These are phyloP conservation scores for Neofusicoccum cordaticola DNA, from an alignment of 2,329 filamentous ascomycete species.

Conservation along the genomic window DNA sequence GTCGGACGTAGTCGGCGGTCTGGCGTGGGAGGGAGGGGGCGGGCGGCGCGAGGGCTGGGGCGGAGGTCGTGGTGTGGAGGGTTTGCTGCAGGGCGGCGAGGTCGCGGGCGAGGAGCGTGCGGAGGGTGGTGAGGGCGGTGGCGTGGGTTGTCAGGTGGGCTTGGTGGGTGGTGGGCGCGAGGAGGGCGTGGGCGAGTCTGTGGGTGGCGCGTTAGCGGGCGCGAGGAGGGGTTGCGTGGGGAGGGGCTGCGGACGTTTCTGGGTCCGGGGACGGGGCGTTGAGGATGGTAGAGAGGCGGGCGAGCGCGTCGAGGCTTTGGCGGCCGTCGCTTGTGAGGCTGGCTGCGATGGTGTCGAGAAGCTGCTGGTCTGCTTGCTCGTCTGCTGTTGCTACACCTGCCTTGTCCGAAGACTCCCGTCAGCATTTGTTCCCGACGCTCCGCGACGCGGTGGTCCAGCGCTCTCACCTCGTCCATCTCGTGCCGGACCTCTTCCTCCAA, in stretches of 20 bases:
- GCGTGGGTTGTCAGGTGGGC: constrained; percentile 33
- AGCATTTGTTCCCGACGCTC: neutral
- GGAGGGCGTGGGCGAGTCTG: constrained; percentile 34
- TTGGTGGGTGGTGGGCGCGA: constrained; percentile 30
- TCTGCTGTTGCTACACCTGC: neutral
- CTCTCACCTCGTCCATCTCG: constrained; percentile 45
- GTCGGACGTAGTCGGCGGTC: constrained; percentile 72
- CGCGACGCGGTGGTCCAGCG: neutral
- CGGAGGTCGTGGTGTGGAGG: constrained; percentile 29
- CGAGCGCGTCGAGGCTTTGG: constrained; percentile 34
- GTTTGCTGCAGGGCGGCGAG: constrained; percentile 30
- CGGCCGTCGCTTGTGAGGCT: constrained; percentile 23
- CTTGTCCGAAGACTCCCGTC: neutral
- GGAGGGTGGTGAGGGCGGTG: constrained; percentile 31
- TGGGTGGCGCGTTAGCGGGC: neutral
- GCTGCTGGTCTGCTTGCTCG: neutral
- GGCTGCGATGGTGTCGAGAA: neutral
- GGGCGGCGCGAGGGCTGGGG: constrained; percentile 44
- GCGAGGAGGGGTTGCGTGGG: neutral
- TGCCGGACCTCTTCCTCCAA: constrained; percentile 37
- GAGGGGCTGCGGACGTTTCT: constrained; percentile 19
- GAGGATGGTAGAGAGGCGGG: constrained; percentile 36
- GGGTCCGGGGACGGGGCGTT: constrained; percentile 30
- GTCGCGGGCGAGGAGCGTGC: constrained; percentile 33
- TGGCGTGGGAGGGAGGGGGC: constrained; percentile 60